Base-by-base conservation (phyloP, 225 moss, liverwort and hornwort genomes). In the Polytrichum commune region DNA sequence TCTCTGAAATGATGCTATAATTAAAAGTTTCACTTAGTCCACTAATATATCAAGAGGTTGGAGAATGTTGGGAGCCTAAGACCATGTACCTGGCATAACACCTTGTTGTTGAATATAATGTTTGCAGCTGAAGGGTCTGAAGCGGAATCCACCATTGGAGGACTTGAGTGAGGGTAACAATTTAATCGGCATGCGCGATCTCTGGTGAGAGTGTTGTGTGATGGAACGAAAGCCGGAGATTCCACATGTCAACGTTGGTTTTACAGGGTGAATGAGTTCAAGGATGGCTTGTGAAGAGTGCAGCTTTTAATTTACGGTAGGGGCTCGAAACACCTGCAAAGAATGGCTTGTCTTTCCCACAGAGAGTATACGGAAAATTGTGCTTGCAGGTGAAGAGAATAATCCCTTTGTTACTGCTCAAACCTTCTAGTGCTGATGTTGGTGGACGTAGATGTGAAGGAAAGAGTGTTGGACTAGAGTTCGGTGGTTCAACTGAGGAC, bases 111-210 rank as follows among this genome's bases (percentile, higher is more conserved):
- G 26, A 26, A 26, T 29, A 29, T 29, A 4, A 27, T 28, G 63
- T 64, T 27, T 73, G 65, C 57, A 73, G 65, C 65, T 73, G 73
- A 55, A 69, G 18, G 22, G 5, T 5, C 70, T 60, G 2, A 60
- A 70, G 70, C 58, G 7, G 32, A 70, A 53, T 46, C 22, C 26
- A 1, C 1, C 67, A 22, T 6, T 61, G n/a, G 67, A 60, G 9
- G 23, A 38, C 4, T 38, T 19, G 67, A 67, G 58, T 22, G 74
- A 74, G 13, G 35, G 20, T 35, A 53, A 26, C 33, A 53, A 1
- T 10, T 19, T 24, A 10, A 27, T 74, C 8, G 19, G 20, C 18
- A 53, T 74, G 46, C 67, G 67, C 19, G 74, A 67, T 38, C n/a
- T 61, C 66, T 74, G 74, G 67, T 20, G 38, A 3, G 74, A 67